Base-by-base conservation (phyloP, 805 yeast genomes). In the Saturnispora dispora region DNA sequence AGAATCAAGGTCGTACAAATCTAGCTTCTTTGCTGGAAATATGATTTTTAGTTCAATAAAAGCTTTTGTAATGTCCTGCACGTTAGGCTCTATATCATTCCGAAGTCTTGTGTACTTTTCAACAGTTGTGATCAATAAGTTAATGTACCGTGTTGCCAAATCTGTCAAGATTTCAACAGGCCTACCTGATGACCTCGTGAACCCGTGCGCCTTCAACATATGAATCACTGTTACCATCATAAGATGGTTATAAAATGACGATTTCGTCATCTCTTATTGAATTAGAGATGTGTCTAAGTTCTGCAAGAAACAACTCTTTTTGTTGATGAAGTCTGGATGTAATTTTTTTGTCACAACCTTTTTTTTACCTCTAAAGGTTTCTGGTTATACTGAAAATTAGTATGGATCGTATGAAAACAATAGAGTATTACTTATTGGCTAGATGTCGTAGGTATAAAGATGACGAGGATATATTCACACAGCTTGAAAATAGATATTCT, bases 101-200 rank as follows among this genome's bases (percentile, higher is more conserved):
- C 82, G 66, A 3, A 71, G 63, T 20, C 73, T 70, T 0, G 88
- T 76, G 49, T 81, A 71, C 48, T 70, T 70, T 32, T 65, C 60
- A 0, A 88, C 70, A 47, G 79, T 79, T 11, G 67, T 57, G 1
- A 81, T 65, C 20, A 91, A 61, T 17, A 81, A 67, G 46, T 71
- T 70, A 43, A 91, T 65, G 62, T 82, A 83, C 52, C 84, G 75
- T 17, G 85, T 69, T 62, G 84, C 81, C 1, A 91, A 61, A 60
- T 89, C 96, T 0, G 95, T 82, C n/a, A 89, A 58, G 2, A 82
- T 75, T 60, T 88, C 90, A 1, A 85, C 77, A 7, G 79, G 72
- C 9, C 51, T 46, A 7, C 91, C 86, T 48, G 81, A 74, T 56
- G 90, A 81, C 58, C 81, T 76, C 55, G 88, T 96, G 60, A 89